Conservation (phyloP, 257 asterid species). For the Solanum bulbocastanum region DNA sequence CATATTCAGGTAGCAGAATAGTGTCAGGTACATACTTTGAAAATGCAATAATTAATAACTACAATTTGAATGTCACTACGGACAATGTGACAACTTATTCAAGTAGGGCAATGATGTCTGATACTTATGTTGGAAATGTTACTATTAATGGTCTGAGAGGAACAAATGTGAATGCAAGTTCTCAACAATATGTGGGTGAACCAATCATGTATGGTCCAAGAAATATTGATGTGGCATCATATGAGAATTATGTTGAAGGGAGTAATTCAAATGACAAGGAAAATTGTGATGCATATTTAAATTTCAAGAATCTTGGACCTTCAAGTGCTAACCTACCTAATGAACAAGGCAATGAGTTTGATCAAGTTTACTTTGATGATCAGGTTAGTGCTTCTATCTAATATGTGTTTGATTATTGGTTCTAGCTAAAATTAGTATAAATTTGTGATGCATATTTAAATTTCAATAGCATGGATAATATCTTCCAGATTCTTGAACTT, state of each 20-base stretch:
- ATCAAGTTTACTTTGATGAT: background rate
- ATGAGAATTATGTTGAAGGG: background rate
- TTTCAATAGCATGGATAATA: background rate
- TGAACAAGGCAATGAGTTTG: background rate
- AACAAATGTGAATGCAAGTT: background rate
- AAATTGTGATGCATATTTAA: background rate
- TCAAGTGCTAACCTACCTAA: background rate
- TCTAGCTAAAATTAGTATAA: background rate
- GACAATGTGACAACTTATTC: background rate
- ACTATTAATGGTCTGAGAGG: background rate
- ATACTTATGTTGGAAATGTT: background rate
- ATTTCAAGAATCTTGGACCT: background rate
- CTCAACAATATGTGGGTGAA: background rate
- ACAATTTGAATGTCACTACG: background rate
- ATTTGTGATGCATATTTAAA: background rate
- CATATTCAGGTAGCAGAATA: background rate
- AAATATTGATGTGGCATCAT: background rate
- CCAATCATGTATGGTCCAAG: background rate
- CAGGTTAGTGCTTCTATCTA: background rate
- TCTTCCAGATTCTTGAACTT: background rate
- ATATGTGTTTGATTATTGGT: background rate
- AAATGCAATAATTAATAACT: background rate
- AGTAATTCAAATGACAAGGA: background rate
- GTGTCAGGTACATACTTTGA: background rate
- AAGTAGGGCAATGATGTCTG: background rate